Base-by-base conservation (phyloP, 495 filamentous ascomycete genomes). In the Penicillium crystallinum region DNA sequence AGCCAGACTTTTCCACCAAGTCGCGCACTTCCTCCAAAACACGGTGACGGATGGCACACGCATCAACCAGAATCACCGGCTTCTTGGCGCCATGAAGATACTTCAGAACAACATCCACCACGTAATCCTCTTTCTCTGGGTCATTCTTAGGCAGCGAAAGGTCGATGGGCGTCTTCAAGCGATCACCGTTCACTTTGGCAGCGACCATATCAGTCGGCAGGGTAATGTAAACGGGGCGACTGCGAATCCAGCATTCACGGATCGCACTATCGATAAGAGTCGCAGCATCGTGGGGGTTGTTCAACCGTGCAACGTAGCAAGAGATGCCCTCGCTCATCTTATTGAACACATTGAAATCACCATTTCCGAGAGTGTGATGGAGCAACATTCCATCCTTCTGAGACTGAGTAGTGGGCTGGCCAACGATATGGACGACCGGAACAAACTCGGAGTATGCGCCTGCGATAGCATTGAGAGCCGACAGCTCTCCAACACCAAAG, bases 351-450 rank as follows among this genome's bases (percentile, higher is more conserved):
- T 87, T 82, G 68, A 88, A 93, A 63, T 93, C 86, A 25, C 91
- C 91, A 62, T 96, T 93, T 29, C 90, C 91, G 12, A 97, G 83
- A 1, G 91, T 95, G 69, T 97, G 92, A 65, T 97, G 92, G 11
- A 97, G 76, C n/a, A 95, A 73, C 68, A 77, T 75, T 10, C 79
- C 78, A 65, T 76, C 72, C 45, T 66, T 72, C 51, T 82, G 79
- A 3, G 74, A 74, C 9, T 67, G 50, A 19, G 70, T 77, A 25
- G 68, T 67, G 11, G 82, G 80, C 52, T 82, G 81, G 49, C 84
- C 83, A 38, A 86, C 83, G 49, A 86, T 83, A 53, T 87, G 84
- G 21, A 82, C 69, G 35, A 87, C 72, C 0, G 82, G 82, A 1
- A 83, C 81, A 42, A 72, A 80, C 58, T 85, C 82, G 6, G 75